These are phyloP conservation scores for Puccinia novopanici DNA, from an alignment of 1,284 basidiomycete species.

Conservation along the genomic window DNA sequence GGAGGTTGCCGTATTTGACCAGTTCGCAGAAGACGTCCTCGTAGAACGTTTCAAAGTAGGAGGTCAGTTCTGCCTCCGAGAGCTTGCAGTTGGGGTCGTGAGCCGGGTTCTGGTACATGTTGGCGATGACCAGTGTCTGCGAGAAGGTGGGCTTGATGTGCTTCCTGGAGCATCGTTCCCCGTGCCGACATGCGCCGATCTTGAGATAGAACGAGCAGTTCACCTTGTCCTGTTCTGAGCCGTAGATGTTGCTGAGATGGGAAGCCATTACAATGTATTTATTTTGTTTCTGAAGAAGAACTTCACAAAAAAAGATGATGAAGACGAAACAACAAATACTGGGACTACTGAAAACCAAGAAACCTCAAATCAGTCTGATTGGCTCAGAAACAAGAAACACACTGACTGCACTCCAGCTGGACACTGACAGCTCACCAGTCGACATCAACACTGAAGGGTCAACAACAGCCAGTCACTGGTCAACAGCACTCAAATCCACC, in stretches of 20 bases:
- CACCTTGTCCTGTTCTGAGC: constrained; percentile 78
- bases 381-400: no score
- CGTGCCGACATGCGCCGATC: constrained; percentile 93
- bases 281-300: not conserved
- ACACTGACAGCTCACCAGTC: not conserved
- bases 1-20: constrained; percentile 87
- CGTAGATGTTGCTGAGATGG: constrained; percentile 73
- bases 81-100: constrained; percentile 86
- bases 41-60: constrained; percentile 95
- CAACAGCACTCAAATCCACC: not conserved
- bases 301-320: no score
- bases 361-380: no score
- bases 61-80: constrained; percentile 81
- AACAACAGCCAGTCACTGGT: no score
- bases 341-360: no score
- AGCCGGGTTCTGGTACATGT: constrained; percentile 97
- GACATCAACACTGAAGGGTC: not conserved
- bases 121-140: constrained; percentile 94
- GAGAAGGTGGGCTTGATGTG: constrained; percentile 97
- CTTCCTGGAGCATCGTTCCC: constrained; percentile 93
- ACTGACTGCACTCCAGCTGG: not conserved
- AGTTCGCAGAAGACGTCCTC: constrained; percentile 72
- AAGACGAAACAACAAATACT: no score
- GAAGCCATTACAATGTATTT: constrained; percentile 64
- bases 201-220: constrained; percentile 96